Conservation (phyloP, 306 rosid genomes). For the Prunus fruticosa region DNA sequence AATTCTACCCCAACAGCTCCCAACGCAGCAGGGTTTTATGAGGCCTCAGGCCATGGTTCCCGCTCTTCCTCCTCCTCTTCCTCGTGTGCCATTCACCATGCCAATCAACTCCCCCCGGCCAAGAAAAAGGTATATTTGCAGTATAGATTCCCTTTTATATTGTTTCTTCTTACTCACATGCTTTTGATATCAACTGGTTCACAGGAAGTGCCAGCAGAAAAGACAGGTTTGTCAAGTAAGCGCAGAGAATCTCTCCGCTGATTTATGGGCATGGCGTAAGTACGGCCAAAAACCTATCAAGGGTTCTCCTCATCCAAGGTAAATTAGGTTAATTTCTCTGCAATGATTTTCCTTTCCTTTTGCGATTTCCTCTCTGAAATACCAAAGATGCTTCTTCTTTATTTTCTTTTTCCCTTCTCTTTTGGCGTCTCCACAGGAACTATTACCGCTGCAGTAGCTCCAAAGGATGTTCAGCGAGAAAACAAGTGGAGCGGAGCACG, state of each 20-base stretch:
- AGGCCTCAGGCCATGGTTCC: slow-evolving; percentile 13
- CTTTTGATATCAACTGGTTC: neutral
- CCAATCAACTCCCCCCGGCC: slow-evolving; percentile 31
- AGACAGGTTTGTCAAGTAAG: slow-evolving; percentile 48
- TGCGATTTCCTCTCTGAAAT: slow-evolving; percentile 13
- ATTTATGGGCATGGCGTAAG: slow-evolving; percentile 87
- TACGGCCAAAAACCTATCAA: slow-evolving; percentile 81
- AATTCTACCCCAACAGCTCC: slow-evolving; percentile 3
- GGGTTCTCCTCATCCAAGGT: slow-evolving; percentile 86
- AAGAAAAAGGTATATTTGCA: slow-evolving; percentile 45
- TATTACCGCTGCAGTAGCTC: slow-evolving; percentile 79
- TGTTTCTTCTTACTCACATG: neutral
- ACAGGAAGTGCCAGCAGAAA: slow-evolving; percentile 57
- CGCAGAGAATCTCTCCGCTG: slow-evolving; percentile 54
- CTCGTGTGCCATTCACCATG: slow-evolving; percentile 17
- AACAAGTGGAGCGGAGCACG: slow-evolving; percentile 70
- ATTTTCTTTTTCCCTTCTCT: no score
- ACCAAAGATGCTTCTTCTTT: neutral
- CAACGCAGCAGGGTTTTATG: slow-evolving; percentile 11
- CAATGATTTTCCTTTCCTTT: neutral
- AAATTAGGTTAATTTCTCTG: neutral
- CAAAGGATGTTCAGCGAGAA: slow-evolving; percentile 69
- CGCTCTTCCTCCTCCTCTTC: neutral
- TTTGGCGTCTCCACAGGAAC: slow-evolving; percentile 34
- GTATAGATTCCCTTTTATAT: neutral